Base-by-base conservation (phyloP, 257 asterid genomes). In the Forsythia suspensa region DNA sequence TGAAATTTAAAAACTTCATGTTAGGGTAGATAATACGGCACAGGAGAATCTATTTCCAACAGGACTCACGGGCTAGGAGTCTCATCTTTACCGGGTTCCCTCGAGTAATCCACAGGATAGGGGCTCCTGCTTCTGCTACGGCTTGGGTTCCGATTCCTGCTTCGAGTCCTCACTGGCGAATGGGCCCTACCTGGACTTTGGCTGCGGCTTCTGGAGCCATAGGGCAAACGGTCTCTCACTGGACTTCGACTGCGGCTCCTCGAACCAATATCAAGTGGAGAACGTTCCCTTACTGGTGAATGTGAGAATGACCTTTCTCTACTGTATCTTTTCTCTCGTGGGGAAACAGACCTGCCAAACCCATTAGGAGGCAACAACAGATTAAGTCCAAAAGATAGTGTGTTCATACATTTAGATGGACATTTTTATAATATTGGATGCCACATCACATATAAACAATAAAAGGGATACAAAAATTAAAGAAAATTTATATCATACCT, bases 271-370 rank as follows among this genome's bases (percentile, higher is more conserved):
- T 78, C 79, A 0, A 88, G 87, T 0, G 96, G 97, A 52, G 93
- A 88, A 6, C 36, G 90, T 10, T 72, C 92, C 5, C 86, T 81
- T 21, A 71, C 85, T 7, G 95, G 93, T n/a, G 92, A 86, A 1
- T 80, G 89, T 0, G 96, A 88, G 84, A 79, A 88, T 0, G 97
- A 89, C 73, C 92, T 84, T 75, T 90, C 96, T 39, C 92, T 82
- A 72, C 92, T 88, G 81, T 88, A 88, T 84, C 97, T 79, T 69
- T 68, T 89, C 82, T 83, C 98, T 13, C 80, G 84, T 0, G 98
- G 99, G 1, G 99, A 92, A 55, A 80, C 37, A n/a, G 99, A 93
- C 91, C 99, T 95, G 88, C 77, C 40, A 51, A 10, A 11, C 4
- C 16, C 15, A 37, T 24, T 11, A 46, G 12, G 0, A 18, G 34